phyloP scores from a whole-genome alignment of 1,284 basidiomycete genomes.

The Cerrena zonata region DNA sequence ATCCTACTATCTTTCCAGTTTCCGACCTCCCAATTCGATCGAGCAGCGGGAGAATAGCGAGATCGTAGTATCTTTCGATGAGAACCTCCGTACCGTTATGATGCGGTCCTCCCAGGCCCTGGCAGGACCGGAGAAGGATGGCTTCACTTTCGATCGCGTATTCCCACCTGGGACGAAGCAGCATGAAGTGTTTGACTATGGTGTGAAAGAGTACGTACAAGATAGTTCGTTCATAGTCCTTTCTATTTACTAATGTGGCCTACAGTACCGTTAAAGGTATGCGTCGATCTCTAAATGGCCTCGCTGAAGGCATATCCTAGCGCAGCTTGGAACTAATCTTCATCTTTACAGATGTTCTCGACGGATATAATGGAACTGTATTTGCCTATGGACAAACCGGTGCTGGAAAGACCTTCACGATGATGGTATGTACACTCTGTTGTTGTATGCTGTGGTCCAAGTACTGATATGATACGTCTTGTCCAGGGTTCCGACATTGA shows the following conservation, averaged over 20 bases:
- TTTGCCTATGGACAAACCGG: conserved; percentile 99
- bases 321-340: background rate
- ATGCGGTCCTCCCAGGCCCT: conserved; percentile 64
- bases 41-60: conserved; percentile 88
- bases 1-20: conserved; percentile 46
- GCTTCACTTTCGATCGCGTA: conserved; percentile 95
- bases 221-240: background rate
- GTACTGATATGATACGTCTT: no score
- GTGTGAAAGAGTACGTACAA: conserved; percentile 83
- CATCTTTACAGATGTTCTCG: conserved; percentile 83
- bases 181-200: conserved; percentile 95
- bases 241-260: conserved; percentile 12
- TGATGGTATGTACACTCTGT: conserved; percentile 68
- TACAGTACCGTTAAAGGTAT: conserved; percentile 73
- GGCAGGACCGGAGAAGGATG: conserved; percentile 80
- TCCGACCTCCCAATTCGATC: conserved; percentile 91
- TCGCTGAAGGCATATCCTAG: background rate
- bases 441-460: background rate
- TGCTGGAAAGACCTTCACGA: conserved; percentile 93
- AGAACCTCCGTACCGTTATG: conserved; percentile 78
- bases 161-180: conserved; percentile 92
- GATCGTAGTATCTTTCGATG: conserved; percentile 86
- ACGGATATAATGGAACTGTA: conserved; percentile 97
- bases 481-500: conserved; percentile 93
- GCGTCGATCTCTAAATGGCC: conserved; percentile 16